Evolutionary conservation across 352 stramenopile genomes (phyloP).

Genomic region (Peronospora farinosa): DNA sequence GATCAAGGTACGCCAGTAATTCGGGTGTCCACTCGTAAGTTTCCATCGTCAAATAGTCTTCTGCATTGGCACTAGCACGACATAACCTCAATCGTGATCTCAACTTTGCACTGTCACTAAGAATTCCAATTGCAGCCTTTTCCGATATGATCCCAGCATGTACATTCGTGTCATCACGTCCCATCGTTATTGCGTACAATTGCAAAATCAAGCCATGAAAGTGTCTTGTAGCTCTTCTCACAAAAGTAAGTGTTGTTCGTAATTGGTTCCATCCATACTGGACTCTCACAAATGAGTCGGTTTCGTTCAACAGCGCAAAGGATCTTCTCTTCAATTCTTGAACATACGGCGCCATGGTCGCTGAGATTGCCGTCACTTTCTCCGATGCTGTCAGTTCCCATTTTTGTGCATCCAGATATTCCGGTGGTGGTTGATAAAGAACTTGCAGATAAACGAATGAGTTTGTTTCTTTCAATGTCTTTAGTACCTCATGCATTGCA

Average conservation of each 20-base stretch:
- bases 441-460: conserved; percentile 41
- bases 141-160: conserved; percentile 22
- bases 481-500: conserved; percentile 31
- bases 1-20: conserved; percentile 36
- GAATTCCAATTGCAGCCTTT: conserved; percentile 12
- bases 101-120: conserved; percentile 12
- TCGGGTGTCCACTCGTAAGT: conserved; percentile 41
- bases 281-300: conserved; percentile 8
- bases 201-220: conserved; percentile 43
- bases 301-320: conserved; percentile 20
- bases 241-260: conserved; percentile 19
- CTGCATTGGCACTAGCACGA: conserved; percentile 2
- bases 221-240: conserved; percentile 25
- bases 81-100: conserved; percentile 11
- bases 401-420: conserved; percentile 4
- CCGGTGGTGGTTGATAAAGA: conserved; percentile 34
- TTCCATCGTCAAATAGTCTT: conserved; percentile 33
- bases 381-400: conserved; percentile 24
- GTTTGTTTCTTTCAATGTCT: conserved; percentile 24
- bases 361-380: conserved; percentile 16
- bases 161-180: conserved; percentile 14
- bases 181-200: conserved; percentile 43
- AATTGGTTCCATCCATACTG: conserved; percentile 28
- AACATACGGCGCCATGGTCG: conserved; percentile 24
- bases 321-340: conserved; percentile 20